Evolutionary conservation across 768 basidiomycete genomes (phyloP), one percentile per base, ranked within the genome.

Genomic region (Suillus decipiens): DNA sequence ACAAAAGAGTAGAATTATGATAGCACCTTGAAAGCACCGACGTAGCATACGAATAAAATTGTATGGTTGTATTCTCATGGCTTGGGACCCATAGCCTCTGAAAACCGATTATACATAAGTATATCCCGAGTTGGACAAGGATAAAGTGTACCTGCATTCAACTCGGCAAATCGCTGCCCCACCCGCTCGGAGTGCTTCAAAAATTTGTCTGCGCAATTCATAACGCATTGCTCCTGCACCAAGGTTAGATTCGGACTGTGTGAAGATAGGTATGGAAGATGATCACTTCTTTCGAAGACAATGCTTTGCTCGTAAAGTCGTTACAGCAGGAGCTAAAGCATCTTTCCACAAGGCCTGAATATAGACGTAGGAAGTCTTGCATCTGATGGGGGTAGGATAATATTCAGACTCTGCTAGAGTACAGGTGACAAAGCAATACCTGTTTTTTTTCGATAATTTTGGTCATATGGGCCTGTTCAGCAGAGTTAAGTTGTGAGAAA

Each of bases 201-300:
- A 81, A 97, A 98, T 78, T 99, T 99, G 82, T 98, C 96, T 24
- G 95, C 85, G 80, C 96, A 99, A 79, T 96, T 94, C 76, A 86
- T 82, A 54, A 96, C 86, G 74, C 96, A 99, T 67, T 87, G 84
- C 70, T 92, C 91, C 95, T 99, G 71, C 31, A 34, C 31, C 11
- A n/a, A 54, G 36, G 58, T 72, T 50, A 66, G 41, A 62, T 50
- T 55, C 48, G 47, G 31, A 48, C 28, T 41, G 43, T 60, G 59
- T 54, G 59, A 58, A 51, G 63, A 17, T 19, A 60, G 47, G 24
- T 24, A 14, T 10, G 50, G 8, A 12, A 14, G 14, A 9, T 17
- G 66, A 72, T 63, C 42, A 92, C 96, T 89, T 99, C 96, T 82
- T 97, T 97, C 36, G 89, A 88, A 12, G 90, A 92, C 62, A 99